These are phyloP conservation scores for Calendula officinalis DNA, from an alignment of 129 eudicot genomes.

Conservation along the genomic window DNA sequence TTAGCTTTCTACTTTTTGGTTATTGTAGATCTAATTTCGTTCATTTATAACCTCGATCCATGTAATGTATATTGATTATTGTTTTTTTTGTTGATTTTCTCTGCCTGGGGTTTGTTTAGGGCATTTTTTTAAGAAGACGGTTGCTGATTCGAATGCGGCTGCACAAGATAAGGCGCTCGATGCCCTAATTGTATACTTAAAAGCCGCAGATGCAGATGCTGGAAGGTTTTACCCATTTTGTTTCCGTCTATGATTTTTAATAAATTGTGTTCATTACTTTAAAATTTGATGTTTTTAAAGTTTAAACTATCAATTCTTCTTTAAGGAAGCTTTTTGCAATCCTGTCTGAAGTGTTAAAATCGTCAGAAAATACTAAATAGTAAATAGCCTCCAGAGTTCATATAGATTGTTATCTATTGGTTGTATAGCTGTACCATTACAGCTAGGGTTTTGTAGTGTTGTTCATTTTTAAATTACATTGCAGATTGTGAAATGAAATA, in stretches of 20 bases:
- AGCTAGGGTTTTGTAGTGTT: slow-evolving; percentile 8
- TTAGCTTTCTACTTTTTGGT: slow-evolving; percentile 8
- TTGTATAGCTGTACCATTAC: neutral
- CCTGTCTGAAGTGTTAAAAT: slow-evolving; percentile 1
- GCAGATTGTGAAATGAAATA: neutral
- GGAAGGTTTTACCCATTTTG: slow-evolving; percentile 52
- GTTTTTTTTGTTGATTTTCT: slow-evolving; percentile 16
- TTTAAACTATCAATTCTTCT: too few relatives aligned
- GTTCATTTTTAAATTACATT: too few relatives aligned
- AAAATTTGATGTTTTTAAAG: too few relatives aligned
- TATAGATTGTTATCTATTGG: neutral
- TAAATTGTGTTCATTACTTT: too few relatives aligned
- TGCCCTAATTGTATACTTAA: slow-evolving; percentile 70
- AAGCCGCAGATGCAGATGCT: slow-evolving; percentile 89
- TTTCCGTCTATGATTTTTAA: neutral
- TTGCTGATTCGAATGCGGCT: slow-evolving; percentile 84
- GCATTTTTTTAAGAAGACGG: slow-evolving; percentile 68
- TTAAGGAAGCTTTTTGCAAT: neutral
- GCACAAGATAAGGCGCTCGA: slow-evolving; percentile 95
- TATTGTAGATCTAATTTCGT: slow-evolving; percentile 36
- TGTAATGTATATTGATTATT: slow-evolving; percentile 24
- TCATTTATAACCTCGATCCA: slow-evolving; percentile 29
- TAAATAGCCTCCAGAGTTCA: neutral
- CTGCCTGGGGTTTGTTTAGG: slow-evolving; percentile 37
- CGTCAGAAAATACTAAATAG: too few relatives aligned